Conservation (phyloP, 768 basidiomycete genomes). For the Boletus speciosus region DNA sequence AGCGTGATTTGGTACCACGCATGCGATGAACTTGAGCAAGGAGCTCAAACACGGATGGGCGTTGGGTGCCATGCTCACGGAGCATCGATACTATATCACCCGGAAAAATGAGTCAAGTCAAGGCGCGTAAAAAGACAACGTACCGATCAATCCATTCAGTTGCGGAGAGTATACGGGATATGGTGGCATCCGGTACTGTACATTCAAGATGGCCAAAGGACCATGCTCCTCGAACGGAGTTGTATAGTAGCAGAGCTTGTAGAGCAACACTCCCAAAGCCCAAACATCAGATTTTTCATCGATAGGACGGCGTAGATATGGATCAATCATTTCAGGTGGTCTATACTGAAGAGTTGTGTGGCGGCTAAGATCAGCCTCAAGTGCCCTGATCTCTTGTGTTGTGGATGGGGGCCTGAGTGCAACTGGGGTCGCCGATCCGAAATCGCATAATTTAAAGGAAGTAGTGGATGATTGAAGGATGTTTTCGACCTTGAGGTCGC, state of each 20-base stretch:
- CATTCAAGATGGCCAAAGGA: constrained; percentile 92
- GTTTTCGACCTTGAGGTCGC: constrained; percentile 98
- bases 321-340: constrained; percentile 98
- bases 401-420: constrained; percentile 66
- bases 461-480: constrained; percentile 85
- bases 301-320: constrained; percentile 74
- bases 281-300: constrained; percentile 97
- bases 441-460: constrained; percentile 95
- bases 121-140: constrained; percentile 20
- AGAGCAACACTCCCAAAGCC: constrained; percentile 94
- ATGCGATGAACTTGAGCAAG: constrained; percentile 80
- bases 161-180: constrained; percentile 84
- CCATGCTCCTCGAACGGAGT: constrained; percentile 99
- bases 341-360: constrained; percentile 97
- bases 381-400: constrained; percentile 77
- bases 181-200: constrained; percentile 88
- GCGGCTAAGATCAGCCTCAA: constrained; percentile 89
- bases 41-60: constrained; percentile 86
- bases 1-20: constrained; percentile 81
- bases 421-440: constrained; percentile 87
- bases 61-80: constrained; percentile 80
- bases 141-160: constrained; percentile 82
- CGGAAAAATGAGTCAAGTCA: constrained; percentile 8
- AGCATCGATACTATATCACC: constrained; percentile 75
- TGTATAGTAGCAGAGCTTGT: constrained; percentile 99